Evolutionary conservation across 208 protist genomes (phyloP).

Genomic region (Leishmania lainsoni): DNA sequence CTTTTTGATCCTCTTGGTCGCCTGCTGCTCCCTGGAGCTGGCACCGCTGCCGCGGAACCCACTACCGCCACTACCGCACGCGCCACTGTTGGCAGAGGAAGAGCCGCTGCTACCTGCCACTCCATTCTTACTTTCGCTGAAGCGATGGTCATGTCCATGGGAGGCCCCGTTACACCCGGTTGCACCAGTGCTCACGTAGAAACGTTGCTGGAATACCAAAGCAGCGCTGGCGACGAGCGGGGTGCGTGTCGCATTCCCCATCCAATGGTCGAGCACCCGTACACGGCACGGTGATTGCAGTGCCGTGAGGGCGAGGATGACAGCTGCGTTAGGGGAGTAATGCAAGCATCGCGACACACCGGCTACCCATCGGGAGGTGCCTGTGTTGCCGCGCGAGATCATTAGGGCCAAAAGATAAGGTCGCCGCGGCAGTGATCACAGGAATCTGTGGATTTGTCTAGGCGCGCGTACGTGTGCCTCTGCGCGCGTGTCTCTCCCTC

Average conservation of each 20-base stretch:
- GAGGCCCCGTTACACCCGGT: slow-evolving; percentile 1
- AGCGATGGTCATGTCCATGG: slow-evolving; percentile 10
- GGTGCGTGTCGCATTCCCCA: background rate
- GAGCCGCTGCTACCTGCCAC: background rate
- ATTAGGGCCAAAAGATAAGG: background rate
- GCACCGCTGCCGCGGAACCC: background rate
- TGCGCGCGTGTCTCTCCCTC: background rate
- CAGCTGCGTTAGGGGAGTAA: background rate
- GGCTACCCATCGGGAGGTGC: background rate
- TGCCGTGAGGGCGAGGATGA: background rate
- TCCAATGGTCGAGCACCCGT: background rate
- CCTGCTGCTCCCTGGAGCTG: slow-evolving; percentile 8
- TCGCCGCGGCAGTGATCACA: background rate
- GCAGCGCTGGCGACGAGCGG: background rate
- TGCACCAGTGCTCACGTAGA: slow-evolving; percentile 9
- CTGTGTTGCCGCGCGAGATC: background rate
- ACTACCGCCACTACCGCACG: background rate
- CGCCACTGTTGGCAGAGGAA: slow-evolving; percentile 1
- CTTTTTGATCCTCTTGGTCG: slow-evolving; percentile 19
- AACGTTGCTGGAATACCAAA: background rate
- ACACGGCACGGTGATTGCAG: background rate
- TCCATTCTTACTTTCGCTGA: slow-evolving; percentile 3
- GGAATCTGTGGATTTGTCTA: background rate
- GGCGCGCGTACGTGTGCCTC: background rate
- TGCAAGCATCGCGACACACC: background rate